phyloP scores from a whole-genome alignment of 2,329 filamentous ascomycete species.

The Fusarium decemcellulare region DNA sequence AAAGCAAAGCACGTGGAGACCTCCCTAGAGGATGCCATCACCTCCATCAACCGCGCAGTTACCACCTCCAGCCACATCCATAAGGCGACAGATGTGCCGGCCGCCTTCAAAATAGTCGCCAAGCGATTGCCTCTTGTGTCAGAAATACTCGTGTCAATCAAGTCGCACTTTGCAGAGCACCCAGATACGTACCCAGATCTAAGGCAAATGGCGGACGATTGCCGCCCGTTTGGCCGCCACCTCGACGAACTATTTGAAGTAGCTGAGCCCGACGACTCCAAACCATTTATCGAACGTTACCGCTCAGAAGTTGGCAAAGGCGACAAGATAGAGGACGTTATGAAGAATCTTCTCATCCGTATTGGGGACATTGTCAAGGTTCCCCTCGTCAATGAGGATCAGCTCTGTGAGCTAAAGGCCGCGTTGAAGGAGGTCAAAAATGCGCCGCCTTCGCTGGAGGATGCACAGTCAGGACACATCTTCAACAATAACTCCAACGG shows the following conservation, averaged over 20 bases:
- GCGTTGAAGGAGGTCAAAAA: conserved; percentile 3
- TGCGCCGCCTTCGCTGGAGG: background rate
- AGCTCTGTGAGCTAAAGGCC: background rate
- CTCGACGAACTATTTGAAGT: background rate
- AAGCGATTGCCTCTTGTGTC: background rate
- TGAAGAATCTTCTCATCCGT: background rate
- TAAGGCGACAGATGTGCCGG: background rate
- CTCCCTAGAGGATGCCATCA: background rate
- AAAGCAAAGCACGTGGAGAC: background rate
- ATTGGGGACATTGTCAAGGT: background rate
- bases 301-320: background rate
- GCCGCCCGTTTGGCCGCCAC: background rate
- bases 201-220: conserved; percentile 2
- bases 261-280: background rate
- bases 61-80: background rate
- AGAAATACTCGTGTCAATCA: background rate
- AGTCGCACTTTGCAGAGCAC: background rate
- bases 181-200: background rate
- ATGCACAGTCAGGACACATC: background rate
- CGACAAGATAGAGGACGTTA: conserved; percentile 1
- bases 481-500: too few species aligned
- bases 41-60: background rate
- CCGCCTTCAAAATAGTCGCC: background rate
- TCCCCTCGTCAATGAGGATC: background rate
- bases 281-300: conserved; percentile 6